phyloP scores from a whole-genome alignment of 225 moss, liverwort and hornwort species.

The Rhytidiadelphus loreus region DNA sequence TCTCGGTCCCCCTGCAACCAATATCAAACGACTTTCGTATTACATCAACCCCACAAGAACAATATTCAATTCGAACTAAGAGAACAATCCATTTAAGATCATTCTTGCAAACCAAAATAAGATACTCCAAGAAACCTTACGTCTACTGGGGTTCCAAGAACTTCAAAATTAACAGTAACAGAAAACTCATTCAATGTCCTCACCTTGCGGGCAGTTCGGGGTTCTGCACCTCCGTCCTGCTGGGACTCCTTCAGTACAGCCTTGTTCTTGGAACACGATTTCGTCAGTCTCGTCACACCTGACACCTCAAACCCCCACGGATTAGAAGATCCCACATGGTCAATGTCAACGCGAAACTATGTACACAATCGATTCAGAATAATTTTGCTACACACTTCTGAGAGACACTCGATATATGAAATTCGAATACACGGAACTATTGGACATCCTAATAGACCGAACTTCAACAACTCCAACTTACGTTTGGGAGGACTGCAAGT shows the following conservation, averaged over 20 bases:
- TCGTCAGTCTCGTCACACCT: slow-evolving; percentile 20
- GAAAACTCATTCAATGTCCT: neutral
- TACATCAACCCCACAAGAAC: neutral
- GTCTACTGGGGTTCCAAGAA: neutral
- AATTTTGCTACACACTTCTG: neutral
- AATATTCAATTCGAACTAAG: neutral
- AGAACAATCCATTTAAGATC: too few species aligned
- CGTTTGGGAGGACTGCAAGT: slow-evolving; percentile 6
- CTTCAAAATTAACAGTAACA: neutral
- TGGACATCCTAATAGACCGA: neutral
- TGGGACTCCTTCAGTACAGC: neutral
- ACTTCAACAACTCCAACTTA: neutral
- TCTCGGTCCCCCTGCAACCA: slow-evolving; percentile 8
- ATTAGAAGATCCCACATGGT: neutral
- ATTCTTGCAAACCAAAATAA: neutral
- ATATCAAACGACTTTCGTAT: neutral
- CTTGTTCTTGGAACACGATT: slow-evolving; percentile 15
- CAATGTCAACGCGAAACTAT: neutral
- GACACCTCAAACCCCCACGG: neutral
- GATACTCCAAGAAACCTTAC: too few species aligned
- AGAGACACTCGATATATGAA: too few species aligned
- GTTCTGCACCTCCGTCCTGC: neutral
- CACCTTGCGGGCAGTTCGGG: neutral
- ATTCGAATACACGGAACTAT: too few species aligned
- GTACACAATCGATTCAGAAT: neutral